Base-by-base conservation (phyloP, 2,329 filamentous ascomycete species). In the Microdochium trichocladiopsis region DNA sequence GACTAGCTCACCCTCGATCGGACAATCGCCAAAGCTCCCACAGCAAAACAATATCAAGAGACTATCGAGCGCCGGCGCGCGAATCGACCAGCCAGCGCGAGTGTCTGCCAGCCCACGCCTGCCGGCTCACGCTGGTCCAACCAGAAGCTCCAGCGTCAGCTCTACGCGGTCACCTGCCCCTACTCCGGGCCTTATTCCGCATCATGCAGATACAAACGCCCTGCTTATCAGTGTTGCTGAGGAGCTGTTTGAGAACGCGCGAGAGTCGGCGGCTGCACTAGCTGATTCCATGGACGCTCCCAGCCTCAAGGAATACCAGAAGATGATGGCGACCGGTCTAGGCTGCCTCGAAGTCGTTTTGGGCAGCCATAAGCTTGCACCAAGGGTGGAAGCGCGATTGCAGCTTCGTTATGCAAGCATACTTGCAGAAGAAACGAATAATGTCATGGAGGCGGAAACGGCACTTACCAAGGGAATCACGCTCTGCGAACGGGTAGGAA, bases 361-460 rank as follows among this genome's bases (percentile, higher is more conserved):
- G 54, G 83, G 82, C 55, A 83, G 79, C 49, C 75, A 74, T 45
- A 77, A 78, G 53, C 69, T 88, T 18, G 69, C 78, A 21, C 85
- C 88, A 3, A 78, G 85, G 16, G 72, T 83, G 47, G 88, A 92
- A 65, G 88, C 86, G 10, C 80, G 79, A 52, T 71, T 90, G 50
- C 79, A 86, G 25, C 67, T 92, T 43, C 78, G 86, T 60, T 90
- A 91, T 67, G 87, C 87, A 2, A 82, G 79, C 31, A 71, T 92
- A 6, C 67, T 93, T 23, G 78, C 83, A 36, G 84, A 90, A 56
- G 88, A 93, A 69, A 92, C 88, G 2, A 85, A 88, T 31, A 91
- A 91, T 57, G 72, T 83, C 11, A 83, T 83, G 71, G 83, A 89
- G 59, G 85, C 86, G 1, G 88, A 92, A 66, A 86, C 83, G 12